phyloP scores from a whole-genome alignment of 257 asterid species.

The Ilex aquifolium region DNA sequence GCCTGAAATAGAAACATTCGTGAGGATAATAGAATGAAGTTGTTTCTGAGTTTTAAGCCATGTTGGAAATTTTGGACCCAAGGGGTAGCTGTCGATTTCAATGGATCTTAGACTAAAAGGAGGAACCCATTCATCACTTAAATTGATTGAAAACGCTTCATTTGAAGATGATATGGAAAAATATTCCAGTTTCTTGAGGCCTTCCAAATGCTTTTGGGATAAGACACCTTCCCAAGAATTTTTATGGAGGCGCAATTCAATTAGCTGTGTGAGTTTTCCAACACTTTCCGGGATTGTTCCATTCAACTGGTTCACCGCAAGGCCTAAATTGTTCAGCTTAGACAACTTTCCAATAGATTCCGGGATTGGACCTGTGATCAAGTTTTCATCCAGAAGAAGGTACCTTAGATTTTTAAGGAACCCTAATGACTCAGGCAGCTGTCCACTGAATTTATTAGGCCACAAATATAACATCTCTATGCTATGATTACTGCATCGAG shows the following conservation, averaged over 20 bases:
- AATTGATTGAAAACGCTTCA: constrained; percentile 9
- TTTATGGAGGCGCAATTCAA: background rate
- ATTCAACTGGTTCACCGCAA: constrained; percentile 1
- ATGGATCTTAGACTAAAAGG: constrained; percentile 21
- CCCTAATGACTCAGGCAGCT: constrained; percentile 10
- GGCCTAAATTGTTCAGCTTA: constrained; percentile 2
- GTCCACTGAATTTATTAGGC: constrained; percentile 6
- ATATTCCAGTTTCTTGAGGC: constrained; percentile 16
- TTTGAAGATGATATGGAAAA: constrained; percentile 17
- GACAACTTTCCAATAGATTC: constrained; percentile 7
- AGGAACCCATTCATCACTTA: constrained; percentile 20
- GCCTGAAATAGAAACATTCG: constrained; percentile 12
- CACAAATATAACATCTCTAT: constrained; percentile 5
- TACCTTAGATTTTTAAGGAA: background rate
- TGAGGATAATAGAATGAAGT: constrained; percentile 8
- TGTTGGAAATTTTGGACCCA: constrained; percentile 21
- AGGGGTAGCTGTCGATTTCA: constrained; percentile 8
- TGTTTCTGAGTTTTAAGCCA: constrained; percentile 24
- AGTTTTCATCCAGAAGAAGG: background rate
- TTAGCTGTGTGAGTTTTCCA: constrained; percentile 4
- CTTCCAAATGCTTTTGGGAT: constrained; percentile 15
- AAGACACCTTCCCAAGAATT: constrained; percentile 15
- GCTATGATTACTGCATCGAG: background rate
- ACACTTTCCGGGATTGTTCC: constrained; percentile 11
- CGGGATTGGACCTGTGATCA: constrained; percentile 11